A percentile compares a stretch with the other conserved stretches of the same genome.
Conservation (phyloP, 345 rosid genomes). For the Conringia planisiliqua region DNA sequence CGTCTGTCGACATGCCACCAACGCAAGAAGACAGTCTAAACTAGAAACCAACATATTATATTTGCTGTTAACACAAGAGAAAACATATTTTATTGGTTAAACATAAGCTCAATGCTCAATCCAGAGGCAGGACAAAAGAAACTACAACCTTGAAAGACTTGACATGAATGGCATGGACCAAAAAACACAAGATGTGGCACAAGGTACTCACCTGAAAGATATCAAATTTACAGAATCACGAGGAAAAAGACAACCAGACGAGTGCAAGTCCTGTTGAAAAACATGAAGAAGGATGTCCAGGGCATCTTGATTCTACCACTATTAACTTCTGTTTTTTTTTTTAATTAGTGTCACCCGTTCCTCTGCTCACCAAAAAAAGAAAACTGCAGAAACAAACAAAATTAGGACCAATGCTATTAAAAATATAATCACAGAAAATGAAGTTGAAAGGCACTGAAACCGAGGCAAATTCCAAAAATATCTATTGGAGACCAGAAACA, state of each 20-base stretch:
- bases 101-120: neutral
- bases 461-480: neutral
- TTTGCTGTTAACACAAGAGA: neutral
- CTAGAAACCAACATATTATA: neutral
- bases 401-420: neutral
- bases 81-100: neutral
- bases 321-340: constrained; percentile 9
- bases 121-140: neutral
- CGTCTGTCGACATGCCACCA: neutral
- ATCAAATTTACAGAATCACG: constrained; percentile 63
- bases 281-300: constrained; percentile 63
- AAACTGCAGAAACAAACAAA: constrained; percentile 33
- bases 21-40: neutral
- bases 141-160: neutral
- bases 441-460: constrained; percentile 4
- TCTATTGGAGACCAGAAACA: neutral
- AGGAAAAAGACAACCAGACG: constrained; percentile 75
- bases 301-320: constrained; percentile 60
- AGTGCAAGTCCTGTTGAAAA: constrained; percentile 55
- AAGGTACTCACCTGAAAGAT: constrained; percentile 35
- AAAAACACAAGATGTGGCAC: neutral
- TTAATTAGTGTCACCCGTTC: neutral
- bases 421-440: neutral
- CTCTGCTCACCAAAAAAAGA: constrained; percentile 7
- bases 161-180: neutral